Percentiles rank a stretch among this genome's conserved stretches.
phyloP scores from a whole-genome alignment of 768 basidiomycete species.

The Mycena rebaudengoi region DNA sequence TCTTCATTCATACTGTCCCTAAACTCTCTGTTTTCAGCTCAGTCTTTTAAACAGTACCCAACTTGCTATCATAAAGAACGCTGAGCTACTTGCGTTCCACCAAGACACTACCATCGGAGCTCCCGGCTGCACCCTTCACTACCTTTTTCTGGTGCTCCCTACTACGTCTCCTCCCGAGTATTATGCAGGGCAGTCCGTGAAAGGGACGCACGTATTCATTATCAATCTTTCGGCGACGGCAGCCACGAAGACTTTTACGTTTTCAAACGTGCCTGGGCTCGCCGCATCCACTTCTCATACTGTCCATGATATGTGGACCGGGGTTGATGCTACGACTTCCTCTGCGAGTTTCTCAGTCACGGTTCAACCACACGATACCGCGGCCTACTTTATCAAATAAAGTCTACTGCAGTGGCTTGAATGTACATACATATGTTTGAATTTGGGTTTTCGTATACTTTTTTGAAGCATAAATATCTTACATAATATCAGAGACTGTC shows the following conservation, averaged over 20 bases:
- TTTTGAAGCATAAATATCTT: too few relatives aligned
- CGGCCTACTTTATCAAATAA: constrained; percentile 58
- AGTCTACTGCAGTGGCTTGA: too few relatives aligned
- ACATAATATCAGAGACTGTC: too few relatives aligned
- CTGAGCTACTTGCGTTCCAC: constrained; percentile 62
- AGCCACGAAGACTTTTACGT: constrained; percentile 54
- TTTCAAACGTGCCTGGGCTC: constrained; percentile 57
- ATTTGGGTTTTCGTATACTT: too few relatives aligned
- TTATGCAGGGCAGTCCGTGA: constrained; percentile 56
- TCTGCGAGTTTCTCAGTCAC: constrained; percentile 47
- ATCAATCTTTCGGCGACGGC: constrained; percentile 54
- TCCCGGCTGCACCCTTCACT: constrained; percentile 59
- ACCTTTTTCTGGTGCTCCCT: constrained; percentile 45
- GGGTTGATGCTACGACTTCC: constrained; percentile 46
- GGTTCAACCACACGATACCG: constrained; percentile 61
- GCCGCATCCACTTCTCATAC: constrained; percentile 44
- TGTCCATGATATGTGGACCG: constrained; percentile 66
- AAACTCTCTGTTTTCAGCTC: too few relatives aligned
- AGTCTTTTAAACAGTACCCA: constrained; percentile 49
- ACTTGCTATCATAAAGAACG: constrained; percentile 58
- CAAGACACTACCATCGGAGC: constrained; percentile 56
- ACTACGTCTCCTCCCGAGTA: constrained; percentile 60
- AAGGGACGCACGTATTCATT: constrained; percentile 63
- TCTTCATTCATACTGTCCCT: neutral
- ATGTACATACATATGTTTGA: too few relatives aligned